Base-by-base conservation (phyloP, 768 basidiomycete species). In the Dioszegia aurantiaca region DNA sequence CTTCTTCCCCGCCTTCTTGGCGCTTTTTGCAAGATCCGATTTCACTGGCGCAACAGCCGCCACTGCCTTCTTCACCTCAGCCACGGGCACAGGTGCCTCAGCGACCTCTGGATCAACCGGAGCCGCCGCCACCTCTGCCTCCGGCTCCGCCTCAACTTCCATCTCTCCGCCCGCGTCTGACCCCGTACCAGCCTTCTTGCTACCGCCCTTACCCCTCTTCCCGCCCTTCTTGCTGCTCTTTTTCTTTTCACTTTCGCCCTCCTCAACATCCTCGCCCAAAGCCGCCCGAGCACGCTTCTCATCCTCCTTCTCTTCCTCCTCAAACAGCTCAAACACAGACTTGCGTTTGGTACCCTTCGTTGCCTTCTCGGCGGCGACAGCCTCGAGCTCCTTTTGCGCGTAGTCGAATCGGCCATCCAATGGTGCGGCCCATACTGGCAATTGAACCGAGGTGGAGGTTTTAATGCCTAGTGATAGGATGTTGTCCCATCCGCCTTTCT, bases 391-490 rank as follows among this genome's bases (percentile, higher is more conserved):
- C n/a, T 33, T 41, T 16, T 42, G 33, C 16, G 63, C 49, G 8
- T 48, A 55, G 43, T 81, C 79, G 85, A 87, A 89, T 26, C 86
- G 78, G 5, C 82, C 82, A 28, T 85, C 84, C n/a, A 95, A 81
- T 4, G 81, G 79, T 74, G 87, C 89, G 21, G 80, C 83, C 90
- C 92, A 99, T 70, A 99, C 85, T 4, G 95, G 95, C n/a, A 99
- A 78, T 63, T 86, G 84, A 31, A 85, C 80, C 52, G 88, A 89
- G 11, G 83, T 83, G 64, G 85, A 88, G 1, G 91, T 94, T 78
- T 98, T 98, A 79, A 99, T 84, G 63, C 89, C 83, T 19, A 99
- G 76, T 57, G 84, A 86, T 69, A 93, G 90, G 51, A 98, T 80
- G 76, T 97, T 95, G 53, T 87, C 86, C 92, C 93, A 98, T 26